phyloP scores from a whole-genome alignment of 129 eudicot genomes.

The Deinandra increscens region DNA sequence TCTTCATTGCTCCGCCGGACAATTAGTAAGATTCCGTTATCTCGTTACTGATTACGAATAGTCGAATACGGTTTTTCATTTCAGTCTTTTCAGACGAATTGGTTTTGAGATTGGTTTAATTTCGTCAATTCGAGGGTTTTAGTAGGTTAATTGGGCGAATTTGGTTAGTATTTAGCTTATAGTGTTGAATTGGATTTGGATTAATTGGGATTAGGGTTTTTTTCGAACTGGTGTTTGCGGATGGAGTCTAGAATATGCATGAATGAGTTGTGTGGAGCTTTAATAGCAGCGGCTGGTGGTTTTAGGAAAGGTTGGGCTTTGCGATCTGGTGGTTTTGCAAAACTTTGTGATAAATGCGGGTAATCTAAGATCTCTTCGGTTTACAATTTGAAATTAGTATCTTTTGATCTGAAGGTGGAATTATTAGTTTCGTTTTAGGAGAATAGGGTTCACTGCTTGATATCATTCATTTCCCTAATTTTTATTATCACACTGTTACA shows the following conservation, averaged over 20 bases:
- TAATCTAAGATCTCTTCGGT: conserved; percentile 32
- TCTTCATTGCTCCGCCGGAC: conserved; percentile 11
- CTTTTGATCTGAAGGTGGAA: conserved; percentile 1
- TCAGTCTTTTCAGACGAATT: background rate
- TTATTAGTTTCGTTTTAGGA: background rate
- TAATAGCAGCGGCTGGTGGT: conserved; percentile 31
- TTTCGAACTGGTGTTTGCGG: conserved; percentile 17
- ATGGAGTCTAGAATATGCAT: conserved; percentile 51
- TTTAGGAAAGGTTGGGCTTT: conserved; percentile 79
- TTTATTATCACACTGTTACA: conserved; percentile 8
- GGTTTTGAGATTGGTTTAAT: background rate
- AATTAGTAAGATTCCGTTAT: conserved; percentile 2
- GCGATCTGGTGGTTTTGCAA: conserved; percentile 79
- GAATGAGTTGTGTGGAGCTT: conserved; percentile 69
- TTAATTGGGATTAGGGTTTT: conserved; percentile 35
- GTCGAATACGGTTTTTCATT: too few species aligned
- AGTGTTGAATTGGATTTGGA: conserved; percentile 26
- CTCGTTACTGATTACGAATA: background rate
- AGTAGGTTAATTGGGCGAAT: conserved; percentile 16
- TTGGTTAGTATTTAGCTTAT: conserved; percentile 12
- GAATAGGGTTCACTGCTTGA: background rate
- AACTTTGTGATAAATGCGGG: conserved; percentile 86
- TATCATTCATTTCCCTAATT: conserved; percentile 5
- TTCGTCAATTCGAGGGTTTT: background rate
- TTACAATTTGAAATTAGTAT: background rate